Evolutionary conservation across 176 grass and related monocot species (phyloP).

Genomic region (Ananas comosus): DNA sequence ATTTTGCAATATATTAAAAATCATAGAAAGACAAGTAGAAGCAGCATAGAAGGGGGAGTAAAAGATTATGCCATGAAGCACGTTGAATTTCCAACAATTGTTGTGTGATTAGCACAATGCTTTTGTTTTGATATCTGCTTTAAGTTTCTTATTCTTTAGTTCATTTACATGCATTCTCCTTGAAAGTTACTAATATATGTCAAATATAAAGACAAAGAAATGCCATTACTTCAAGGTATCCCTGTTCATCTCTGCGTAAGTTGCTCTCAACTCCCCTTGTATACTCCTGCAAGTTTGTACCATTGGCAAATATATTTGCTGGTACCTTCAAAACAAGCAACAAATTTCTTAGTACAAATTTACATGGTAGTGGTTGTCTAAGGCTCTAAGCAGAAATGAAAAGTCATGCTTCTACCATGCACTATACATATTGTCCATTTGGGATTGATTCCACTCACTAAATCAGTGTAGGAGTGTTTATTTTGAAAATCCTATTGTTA

Average conservation of each 20-base stretch:
- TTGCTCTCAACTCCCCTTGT: slow-evolving; percentile 94
- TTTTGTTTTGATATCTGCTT: too few species aligned
- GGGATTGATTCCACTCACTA: too few species aligned
- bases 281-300: slow-evolving; percentile 83
- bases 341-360: slow-evolving; percentile 7
- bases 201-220: slow-evolving; percentile 5
- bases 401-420: background rate
- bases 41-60: too few species aligned
- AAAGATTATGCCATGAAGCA: too few species aligned
- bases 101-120: too few species aligned
- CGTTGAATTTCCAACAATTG: background rate
- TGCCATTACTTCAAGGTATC: slow-evolving; percentile 69
- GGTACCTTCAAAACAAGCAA: slow-evolving; percentile 41
- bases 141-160: too few species aligned
- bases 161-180: too few species aligned
- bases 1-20: too few species aligned
- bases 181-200: background rate
- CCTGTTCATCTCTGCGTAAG: slow-evolving; percentile 75
- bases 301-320: slow-evolving; percentile 85
- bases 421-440: too few species aligned
- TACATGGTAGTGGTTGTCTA: background rate
- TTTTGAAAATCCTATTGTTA: too few species aligned
- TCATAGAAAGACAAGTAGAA: too few species aligned
- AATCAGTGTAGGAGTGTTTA: too few species aligned
- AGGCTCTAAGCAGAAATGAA: background rate